A percentile compares a stretch with the other conserved stretches of the same genome.
Evolutionary conservation across 2,329 filamentous ascomycete genomes (phyloP).

Genomic region (Gremmenia infestans): DNA sequence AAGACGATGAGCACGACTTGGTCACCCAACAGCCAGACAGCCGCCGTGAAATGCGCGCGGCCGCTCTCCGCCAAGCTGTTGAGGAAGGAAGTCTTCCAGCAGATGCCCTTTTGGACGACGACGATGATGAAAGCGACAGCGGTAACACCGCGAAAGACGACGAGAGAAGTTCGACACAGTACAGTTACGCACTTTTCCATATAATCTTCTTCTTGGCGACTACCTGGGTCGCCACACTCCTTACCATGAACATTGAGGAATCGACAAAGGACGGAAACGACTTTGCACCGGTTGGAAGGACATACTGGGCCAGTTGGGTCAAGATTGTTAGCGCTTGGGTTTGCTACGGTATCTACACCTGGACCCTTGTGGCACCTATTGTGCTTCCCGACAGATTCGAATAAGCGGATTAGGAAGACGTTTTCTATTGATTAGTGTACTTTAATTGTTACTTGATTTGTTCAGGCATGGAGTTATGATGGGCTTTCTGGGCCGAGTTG

Average conservation of each 20-base stretch:
- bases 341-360: conserved; percentile 89
- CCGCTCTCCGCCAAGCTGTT: conserved; percentile 84
- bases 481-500: not conserved
- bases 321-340: conserved; percentile 98
- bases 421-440: conserved; percentile 4
- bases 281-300: conserved; percentile 89
- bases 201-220: conserved; percentile 97
- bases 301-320: conserved; percentile 97
- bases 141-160: conserved; percentile 71
- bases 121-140: conserved; percentile 58
- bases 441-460: not conserved
- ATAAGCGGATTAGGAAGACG: conserved; percentile 3
- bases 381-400: conserved; percentile 84
- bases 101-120: conserved; percentile 72
- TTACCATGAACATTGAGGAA: conserved; percentile 73
- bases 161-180: conserved; percentile 83
- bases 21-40: conserved; percentile 76
- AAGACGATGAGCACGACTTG: conserved; percentile 80
- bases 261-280: conserved; percentile 62
- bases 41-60: conserved; percentile 86
- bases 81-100: conserved; percentile 90
- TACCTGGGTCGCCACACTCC: conserved; percentile 87
- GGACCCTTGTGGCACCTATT: conserved; percentile 86
- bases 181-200: conserved; percentile 95
- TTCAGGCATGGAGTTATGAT: not conserved